Evolutionary conservation across 495 filamentous ascomycete genomes (phyloP), one percentile per base, ranked within the genome.

Genomic region (Podospora fimiseda): DNA sequence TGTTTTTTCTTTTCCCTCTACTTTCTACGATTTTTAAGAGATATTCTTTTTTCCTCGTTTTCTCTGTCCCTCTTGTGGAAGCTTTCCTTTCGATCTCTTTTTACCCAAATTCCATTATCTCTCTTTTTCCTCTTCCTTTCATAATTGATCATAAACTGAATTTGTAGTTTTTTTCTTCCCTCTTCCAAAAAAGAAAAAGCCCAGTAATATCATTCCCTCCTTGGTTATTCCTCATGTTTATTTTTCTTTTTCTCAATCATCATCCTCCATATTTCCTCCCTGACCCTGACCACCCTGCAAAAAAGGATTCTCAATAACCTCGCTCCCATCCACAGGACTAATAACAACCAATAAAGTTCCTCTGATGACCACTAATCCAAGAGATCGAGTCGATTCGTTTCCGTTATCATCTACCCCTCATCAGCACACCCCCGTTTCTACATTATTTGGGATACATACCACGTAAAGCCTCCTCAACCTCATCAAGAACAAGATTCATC

Each of bases 401-500:
- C 90, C 90, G 63, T 95, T 87, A 51, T 96, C 93, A 64, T 98
- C 93, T 90, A 22, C 14, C 1, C 27, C 40, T 5, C 15, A 15
- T 21, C 24, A 7, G 3, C 1, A 13, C 14, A 13, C 13, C 9
- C 8, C 13, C 21, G 1, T 1, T 38, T 9, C 13, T n/a, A n/a
- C n/a, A 15, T 39, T 49, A 3, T 15, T 39, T 1, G 6, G 14
- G 20, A 14, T 18, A 21, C 77, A 56, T 60, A 95, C 92, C 92
- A 74, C 87, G 78, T 70, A 95, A 79, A 19, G 83, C 74, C 66
- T 98, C 93, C 70, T 94, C 84, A 18, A 93, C 91, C 48, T 97
- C 88, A 61, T 97, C 94, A 46, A 98, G 75, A 18, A 98, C 93
- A 49, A 98, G 74, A 68, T 97, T 98, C 92, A 97, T 96, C 33